These are phyloP conservation scores for Sindora glabra DNA, from an alignment of 306 rosid genomes.

Conservation along the genomic window DNA sequence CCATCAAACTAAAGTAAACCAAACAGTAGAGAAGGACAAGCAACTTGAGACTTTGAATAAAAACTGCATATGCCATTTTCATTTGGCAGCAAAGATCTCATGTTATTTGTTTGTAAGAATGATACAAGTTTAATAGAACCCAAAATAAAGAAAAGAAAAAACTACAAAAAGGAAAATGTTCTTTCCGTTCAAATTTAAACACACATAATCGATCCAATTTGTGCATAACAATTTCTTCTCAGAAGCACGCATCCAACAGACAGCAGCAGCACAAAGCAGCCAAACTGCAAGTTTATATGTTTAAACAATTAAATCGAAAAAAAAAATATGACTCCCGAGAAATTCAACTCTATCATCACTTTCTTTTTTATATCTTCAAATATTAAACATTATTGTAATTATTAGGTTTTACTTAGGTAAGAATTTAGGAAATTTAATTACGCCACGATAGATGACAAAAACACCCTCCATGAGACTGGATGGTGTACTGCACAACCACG, in stretches of 20 bases:
- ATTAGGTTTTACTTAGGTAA: too few relatives aligned
- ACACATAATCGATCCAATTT: conserved; percentile 16
- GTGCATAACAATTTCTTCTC: conserved; percentile 14
- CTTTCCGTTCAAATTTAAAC: not conserved
- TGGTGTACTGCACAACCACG: too few relatives aligned
- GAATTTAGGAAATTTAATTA: too few relatives aligned
- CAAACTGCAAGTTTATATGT: conserved; percentile 43
- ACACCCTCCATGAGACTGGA: not conserved
- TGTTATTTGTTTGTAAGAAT: not conserved
- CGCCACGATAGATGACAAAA: not conserved
- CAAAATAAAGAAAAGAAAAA: not conserved
- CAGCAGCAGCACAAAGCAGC: conserved; percentile 99
- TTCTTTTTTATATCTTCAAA: too few relatives aligned
- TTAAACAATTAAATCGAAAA: conserved; percentile 4
- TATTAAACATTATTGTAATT: too few relatives aligned
- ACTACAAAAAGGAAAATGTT: not conserved
- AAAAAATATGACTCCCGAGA: too few relatives aligned
- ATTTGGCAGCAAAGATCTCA: not conserved
- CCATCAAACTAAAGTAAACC: too few relatives aligned
- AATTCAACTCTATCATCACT: too few relatives aligned
- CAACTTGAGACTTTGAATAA: too few relatives aligned
- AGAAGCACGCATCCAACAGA: conserved; percentile 87
- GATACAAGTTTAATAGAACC: not conserved
- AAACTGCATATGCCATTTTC: too few relatives aligned
- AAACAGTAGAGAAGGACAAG: too few relatives aligned